Conservation (phyloP, 371 early-diverging fungal species). For the Mortierella sp. region DNA sequence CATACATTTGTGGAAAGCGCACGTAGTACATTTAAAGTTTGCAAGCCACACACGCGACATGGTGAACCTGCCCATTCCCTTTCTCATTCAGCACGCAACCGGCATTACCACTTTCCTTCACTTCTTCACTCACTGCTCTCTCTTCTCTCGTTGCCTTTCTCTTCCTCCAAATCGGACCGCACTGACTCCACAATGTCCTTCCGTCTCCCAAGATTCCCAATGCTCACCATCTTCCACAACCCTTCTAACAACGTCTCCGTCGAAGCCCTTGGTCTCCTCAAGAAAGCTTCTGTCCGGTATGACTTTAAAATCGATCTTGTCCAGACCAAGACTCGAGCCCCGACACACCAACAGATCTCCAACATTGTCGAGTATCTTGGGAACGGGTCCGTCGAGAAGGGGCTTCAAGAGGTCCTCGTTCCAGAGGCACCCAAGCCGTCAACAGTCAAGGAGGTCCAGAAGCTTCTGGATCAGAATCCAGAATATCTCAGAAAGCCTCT, state of each 20-base stretch:
- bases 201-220: slow-evolving; percentile 52
- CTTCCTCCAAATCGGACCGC: not conserved
- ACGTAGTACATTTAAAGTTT: no score
- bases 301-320: slow-evolving; percentile 18
- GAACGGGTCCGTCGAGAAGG: not conserved
- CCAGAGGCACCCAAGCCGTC: slow-evolving; percentile 10
- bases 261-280: slow-evolving; percentile 14
- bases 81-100: no score
- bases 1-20: no score
- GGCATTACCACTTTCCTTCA: no score
- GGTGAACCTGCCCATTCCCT: no score
- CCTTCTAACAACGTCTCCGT: slow-evolving; percentile 12
- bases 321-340: slow-evolving; percentile 20
- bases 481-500: slow-evolving; percentile 31
- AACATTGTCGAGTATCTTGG: slow-evolving; percentile 22
- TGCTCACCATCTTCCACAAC: slow-evolving; percentile 58
- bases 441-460: slow-evolving; percentile 25
- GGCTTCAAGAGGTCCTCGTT: slow-evolving; percentile 3
- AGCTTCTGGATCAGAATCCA: slow-evolving; percentile 22
- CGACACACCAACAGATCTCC: slow-evolving; percentile 13
- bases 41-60: no score
- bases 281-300: not conserved
- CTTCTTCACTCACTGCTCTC: no score
- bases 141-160: no score
- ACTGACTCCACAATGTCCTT: slow-evolving; percentile 57